A percentile compares a stretch with the other conserved stretches of the same genome.
phyloP scores from a whole-genome alignment of 176 grass and related monocot genomes.

The Luzula sylvatica region DNA sequence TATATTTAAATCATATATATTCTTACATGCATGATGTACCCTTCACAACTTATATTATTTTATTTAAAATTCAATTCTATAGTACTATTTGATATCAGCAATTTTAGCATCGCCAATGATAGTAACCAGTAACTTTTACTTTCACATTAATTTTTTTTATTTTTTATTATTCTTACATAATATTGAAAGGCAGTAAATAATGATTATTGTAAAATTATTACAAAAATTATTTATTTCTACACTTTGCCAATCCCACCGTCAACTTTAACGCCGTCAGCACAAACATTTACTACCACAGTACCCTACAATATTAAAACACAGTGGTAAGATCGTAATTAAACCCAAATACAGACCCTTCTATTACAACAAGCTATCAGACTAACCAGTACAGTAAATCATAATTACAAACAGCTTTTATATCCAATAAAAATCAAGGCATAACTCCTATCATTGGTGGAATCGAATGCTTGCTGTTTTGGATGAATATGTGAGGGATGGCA shows the following conservation, averaged over 20 bases:
- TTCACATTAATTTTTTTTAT: too few relatives aligned
- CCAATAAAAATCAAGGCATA: not conserved
- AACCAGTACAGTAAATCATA: not conserved
- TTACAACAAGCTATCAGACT: not conserved
- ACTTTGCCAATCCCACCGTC: too few relatives aligned
- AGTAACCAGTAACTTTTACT: too few relatives aligned
- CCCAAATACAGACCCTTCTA: not conserved
- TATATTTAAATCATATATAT: not conserved
- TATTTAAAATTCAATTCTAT: too few relatives aligned
- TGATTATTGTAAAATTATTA: too few relatives aligned
- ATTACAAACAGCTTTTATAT: not conserved
- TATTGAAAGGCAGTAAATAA: too few relatives aligned
- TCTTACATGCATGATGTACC: not conserved
- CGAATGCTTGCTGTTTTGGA: not conserved
- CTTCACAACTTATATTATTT: not conserved
- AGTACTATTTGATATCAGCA: too few relatives aligned
- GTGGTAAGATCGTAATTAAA: conserved; percentile 13
- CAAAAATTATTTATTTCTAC: too few relatives aligned
- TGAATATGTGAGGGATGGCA: not conserved
- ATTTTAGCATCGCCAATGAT: too few relatives aligned
- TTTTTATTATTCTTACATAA: too few relatives aligned
- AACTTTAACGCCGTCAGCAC: too few relatives aligned
- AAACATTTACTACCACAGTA: not conserved
- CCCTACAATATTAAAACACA: not conserved
- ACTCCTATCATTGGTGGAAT: not conserved